A percentile compares a stretch with the other conserved stretches of the same genome.
Evolutionary conservation across 108 stramenopile genomes (phyloP).

Genomic region (Nitzschia sp.): DNA sequence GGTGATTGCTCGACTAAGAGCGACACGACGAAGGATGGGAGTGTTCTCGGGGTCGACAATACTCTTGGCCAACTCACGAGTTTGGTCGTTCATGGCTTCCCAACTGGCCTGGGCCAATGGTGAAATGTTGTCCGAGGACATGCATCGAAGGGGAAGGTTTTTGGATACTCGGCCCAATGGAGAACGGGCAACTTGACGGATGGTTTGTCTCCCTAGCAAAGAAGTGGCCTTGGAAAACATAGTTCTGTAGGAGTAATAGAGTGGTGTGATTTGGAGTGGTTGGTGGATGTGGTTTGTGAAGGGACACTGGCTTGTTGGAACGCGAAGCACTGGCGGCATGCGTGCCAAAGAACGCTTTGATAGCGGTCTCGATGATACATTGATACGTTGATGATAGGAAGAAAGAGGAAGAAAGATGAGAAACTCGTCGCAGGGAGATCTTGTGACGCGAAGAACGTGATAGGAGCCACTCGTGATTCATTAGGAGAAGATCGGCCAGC

Average conservation of each 20-base stretch:
- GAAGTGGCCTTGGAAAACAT: too few species aligned
- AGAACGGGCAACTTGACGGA: too few species aligned
- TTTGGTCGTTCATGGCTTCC: slow-evolving; percentile 24
- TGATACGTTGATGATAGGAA: background rate
- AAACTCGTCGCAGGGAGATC: background rate
- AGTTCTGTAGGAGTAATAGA: too few species aligned
- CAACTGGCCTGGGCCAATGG: slow-evolving; percentile 11
- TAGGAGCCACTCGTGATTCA: background rate
- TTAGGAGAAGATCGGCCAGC: background rate
- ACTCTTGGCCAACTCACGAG: slow-evolving; percentile 17
- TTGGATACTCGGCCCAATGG: too few species aligned
- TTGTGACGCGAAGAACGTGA: background rate
- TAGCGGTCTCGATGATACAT: too few species aligned
- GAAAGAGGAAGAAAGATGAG: background rate
- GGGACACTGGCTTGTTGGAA: too few species aligned
- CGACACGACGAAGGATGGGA: slow-evolving; percentile 40
- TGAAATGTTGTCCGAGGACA: too few species aligned
- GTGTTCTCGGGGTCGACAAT: background rate
- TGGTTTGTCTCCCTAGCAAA: slow-evolving; percentile 8
- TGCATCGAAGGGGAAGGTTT: too few species aligned
- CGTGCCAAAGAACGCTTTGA: too few species aligned
- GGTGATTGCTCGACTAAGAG: slow-evolving; percentile 76
- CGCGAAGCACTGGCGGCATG: too few species aligned
- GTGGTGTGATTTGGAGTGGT: too few species aligned
- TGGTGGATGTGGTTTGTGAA: too few species aligned